Evolutionary conservation across 2,329 filamentous ascomycete genomes (phyloP), one percentile per base, ranked within the genome.

Genomic region (Paraphaeosphaeria minitans): DNA sequence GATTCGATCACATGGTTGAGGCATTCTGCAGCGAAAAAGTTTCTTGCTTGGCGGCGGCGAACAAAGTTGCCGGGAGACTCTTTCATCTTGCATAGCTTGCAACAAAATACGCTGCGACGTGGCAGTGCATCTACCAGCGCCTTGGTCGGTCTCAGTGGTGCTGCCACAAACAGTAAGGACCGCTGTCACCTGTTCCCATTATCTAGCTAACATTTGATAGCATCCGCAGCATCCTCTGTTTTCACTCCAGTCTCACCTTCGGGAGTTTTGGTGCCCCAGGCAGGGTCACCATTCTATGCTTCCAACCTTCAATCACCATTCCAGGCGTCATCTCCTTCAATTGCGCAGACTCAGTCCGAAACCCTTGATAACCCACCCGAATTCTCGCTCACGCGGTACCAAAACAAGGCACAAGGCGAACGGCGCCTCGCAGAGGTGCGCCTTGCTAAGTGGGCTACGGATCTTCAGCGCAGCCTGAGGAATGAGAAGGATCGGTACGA

Each of bases 1-100:
- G 88, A 94, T 47, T 93, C 90, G 37, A 85, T 93, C 39, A 84
- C 90, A 3, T 93, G 91, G 83, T 83, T 98, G 53, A 88, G 94
- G 29, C 89, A 98, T 75, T 85, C 88, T 0, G 89, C 92, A 2
- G 92, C 92, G 1, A 89, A 89, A 72, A 97, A 97, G 73, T 89
- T 92, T 62, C 77, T 96, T 13, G 81, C 85, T 52, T 95, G 91
- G 89, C 84, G 88, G 55, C 81, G 55, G 59, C 83, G 50, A 77
- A 81, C 61, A 27, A 67, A 62, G 41, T 46, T 75, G 9, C 64
- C 71, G 13, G 66, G 65, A 4, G 65, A 74, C 21, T 70, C 70
- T 16, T 66, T 71, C 45, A 64, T 66, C 21, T 57, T 70, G 27
- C 75, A 68, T n/a, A 65, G 59, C 60, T 60, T 70, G 16, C 54